Conservation (phyloP, 2,329 filamentous ascomycete species). For the Thelonectria olida region DNA sequence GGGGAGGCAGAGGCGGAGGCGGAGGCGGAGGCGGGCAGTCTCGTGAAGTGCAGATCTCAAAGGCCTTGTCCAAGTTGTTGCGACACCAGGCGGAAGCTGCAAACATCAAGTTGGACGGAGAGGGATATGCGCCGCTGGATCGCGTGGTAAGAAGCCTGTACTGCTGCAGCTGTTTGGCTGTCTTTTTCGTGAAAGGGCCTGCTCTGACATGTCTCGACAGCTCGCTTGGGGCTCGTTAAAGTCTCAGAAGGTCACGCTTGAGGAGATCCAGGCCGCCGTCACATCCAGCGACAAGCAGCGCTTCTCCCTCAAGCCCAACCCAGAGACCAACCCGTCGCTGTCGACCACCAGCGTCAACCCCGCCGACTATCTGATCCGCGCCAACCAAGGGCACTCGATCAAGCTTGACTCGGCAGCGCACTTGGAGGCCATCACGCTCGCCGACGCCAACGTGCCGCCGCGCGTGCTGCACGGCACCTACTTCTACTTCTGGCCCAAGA, state of each 20-base stretch:
- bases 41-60: constrained; percentile 61
- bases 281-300: constrained; percentile 87
- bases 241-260: constrained; percentile 76
- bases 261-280: constrained; percentile 77
- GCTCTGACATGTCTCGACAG: constrained; percentile 44
- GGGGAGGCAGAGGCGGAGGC: constrained; percentile 41
- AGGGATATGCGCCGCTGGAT: constrained; percentile 68
- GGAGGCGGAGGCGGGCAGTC: constrained; percentile 44
- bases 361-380: constrained; percentile 84
- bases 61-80: constrained; percentile 62
- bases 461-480: constrained; percentile 90
- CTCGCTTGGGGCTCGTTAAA: constrained; percentile 67
- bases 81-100: constrained; percentile 66
- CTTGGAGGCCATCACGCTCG: constrained; percentile 72
- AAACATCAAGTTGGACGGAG: constrained; percentile 64
- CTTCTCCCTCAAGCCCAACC: constrained; percentile 76
- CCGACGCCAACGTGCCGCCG: constrained; percentile 66
- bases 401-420: constrained; percentile 76
- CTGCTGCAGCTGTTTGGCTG: background rate
- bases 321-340: constrained; percentile 36
- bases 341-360: constrained; percentile 56
- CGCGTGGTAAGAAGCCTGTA: constrained; percentile 60
- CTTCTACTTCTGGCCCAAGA: constrained; percentile 79
- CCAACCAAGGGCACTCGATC: constrained; percentile 94
- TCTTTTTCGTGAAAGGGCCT: background rate